phyloP scores from a whole-genome alignment of 2,329 filamentous ascomycete species.

The Ophiostoma sp. region DNA sequence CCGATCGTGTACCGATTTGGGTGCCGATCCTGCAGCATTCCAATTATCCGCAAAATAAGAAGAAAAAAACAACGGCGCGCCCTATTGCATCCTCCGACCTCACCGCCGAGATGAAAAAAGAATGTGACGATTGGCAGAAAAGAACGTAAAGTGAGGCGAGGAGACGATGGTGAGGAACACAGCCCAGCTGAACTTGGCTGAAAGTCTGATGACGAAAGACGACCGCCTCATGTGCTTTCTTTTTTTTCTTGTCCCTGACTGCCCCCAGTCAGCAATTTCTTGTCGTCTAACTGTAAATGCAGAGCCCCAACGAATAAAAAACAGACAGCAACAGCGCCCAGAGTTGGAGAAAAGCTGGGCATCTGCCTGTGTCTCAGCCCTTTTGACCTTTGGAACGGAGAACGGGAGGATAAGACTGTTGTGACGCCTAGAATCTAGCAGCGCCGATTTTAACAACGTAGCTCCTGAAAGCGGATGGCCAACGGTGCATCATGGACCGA shows the following conservation, averaged over 20 bases:
- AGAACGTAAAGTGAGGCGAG: neutral
- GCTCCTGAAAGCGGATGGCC: neutral
- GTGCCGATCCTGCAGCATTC: neutral
- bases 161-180: neutral
- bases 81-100: neutral
- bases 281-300: neutral
- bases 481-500: constrained; percentile 9
- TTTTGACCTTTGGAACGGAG: neutral
- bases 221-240: neutral
- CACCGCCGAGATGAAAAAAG: neutral
- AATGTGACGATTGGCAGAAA: neutral
- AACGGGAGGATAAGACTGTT: neutral
- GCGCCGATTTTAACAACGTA: neutral
- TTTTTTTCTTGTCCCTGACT: neutral
- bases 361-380: neutral
- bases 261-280: neutral
- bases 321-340: neutral
- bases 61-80: neutral
- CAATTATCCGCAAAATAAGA: neutral
- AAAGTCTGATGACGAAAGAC: neutral
- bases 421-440: neutral
- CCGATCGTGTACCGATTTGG: constrained; percentile 8
- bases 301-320: neutral
- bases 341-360: neutral
- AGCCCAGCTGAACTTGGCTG: neutral